Base-by-base conservation (phyloP, 257 asterid genomes). In the Anisodus acutangulus region DNA sequence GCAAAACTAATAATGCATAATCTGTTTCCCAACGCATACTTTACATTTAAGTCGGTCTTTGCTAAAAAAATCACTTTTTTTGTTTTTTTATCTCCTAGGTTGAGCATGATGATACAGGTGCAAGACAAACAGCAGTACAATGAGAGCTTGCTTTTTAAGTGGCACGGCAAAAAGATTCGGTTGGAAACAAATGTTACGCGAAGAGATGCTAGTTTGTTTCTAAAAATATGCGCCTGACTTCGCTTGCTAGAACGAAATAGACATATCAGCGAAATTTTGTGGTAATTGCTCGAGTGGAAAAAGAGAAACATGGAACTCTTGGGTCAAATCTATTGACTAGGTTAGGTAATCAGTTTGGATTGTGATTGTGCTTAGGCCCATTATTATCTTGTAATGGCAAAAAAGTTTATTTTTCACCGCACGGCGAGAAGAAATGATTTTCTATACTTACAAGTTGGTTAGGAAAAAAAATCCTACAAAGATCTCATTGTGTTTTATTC, bases 91-190 rank as follows among this genome's bases (percentile, higher is more conserved):
- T 87, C 39, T 88, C 62, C 79, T 85, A 95, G 98, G 97, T 95
- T 70, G 98, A 95, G 87, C 91, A 86, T 57, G 97, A 95, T 84
- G 94, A 85, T 78, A 81, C 87, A 6, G 31, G 63, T 57, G 95
- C 90, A 86, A 88, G 98, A 87, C 93, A 80, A 85, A 90, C 84
- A 43, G 82, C 82, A 55, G 89, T 93, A 78, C 91, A 79, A 22
- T 95, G 88, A 87, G 19, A 84, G 53, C 55, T 41, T 16, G 55
- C 8, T 16, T 37, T 39, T 8, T 13, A 37, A 67, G 19, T 66
- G 72, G 72, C 19, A 13, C 2, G 0, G 53, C 13, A 39, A 39
- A 16, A 39, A 16, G 13, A 69, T 71, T 71, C 26, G 1, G 54
- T 45, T n/a, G 79, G 79, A 9, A 51, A 45, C 79, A 71, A 71